Evolutionary conservation across 2,329 filamentous ascomycete genomes (phyloP).

Genomic region (Ceratocystis lukuohia): DNA sequence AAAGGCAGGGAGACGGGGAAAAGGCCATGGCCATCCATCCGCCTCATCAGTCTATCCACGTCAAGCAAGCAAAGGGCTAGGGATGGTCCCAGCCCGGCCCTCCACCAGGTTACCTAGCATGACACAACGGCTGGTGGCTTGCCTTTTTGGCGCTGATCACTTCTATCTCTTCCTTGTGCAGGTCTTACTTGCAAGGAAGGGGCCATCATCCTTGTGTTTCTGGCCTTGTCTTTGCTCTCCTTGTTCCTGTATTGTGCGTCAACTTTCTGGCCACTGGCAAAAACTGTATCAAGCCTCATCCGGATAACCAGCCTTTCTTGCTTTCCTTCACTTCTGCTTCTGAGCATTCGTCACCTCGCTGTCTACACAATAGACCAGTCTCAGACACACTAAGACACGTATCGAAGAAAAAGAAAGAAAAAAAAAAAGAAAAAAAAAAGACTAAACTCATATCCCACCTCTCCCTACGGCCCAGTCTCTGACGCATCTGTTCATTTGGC

Average conservation of each 20-base stretch:
- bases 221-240: background rate
- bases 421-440: too few species aligned
- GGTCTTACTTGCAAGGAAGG: background rate
- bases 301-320: background rate
- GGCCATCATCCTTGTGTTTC: background rate
- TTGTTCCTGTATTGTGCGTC: background rate
- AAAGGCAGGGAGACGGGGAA: too few species aligned
- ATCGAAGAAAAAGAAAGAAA: too few species aligned
- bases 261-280: background rate
- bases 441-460: too few species aligned
- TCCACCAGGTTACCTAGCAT: background rate
- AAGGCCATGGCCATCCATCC: background rate
- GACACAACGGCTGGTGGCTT: slow-evolving; percentile 1
- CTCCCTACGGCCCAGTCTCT: background rate
- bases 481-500: background rate
- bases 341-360: too few species aligned
- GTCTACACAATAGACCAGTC: too few species aligned
- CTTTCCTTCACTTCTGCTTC: background rate
- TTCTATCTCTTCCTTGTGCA: background rate
- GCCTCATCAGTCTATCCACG: background rate
- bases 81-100: background rate
- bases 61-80: background rate
- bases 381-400: too few species aligned
- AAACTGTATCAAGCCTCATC: background rate
- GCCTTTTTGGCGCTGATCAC: slow-evolving; percentile 5